Percentiles rank a stretch among this genome's conserved stretches.
Conservation (phyloP, 306 rosid species). For the Chamaecrista fasciculata region DNA sequence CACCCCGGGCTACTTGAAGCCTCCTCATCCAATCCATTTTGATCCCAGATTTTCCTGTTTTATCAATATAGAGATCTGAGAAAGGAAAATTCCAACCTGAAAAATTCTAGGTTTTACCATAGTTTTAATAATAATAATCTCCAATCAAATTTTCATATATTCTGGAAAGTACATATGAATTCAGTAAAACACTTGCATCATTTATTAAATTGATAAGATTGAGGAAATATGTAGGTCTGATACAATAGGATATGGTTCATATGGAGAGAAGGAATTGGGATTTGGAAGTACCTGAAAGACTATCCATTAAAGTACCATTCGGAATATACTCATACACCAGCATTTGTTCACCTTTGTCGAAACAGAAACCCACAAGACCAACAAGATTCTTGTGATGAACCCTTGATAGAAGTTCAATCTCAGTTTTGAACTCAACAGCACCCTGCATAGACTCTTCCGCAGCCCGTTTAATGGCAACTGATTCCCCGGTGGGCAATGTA, state of each 20-base stretch:
- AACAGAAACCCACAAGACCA: slow-evolving; percentile 71
- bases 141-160: background rate
- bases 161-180: background rate
- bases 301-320: slow-evolving; percentile 67
- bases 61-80: slow-evolving; percentile 5
- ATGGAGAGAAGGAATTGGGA: slow-evolving; percentile 27
- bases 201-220: background rate
- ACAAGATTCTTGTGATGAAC: slow-evolving; percentile 87
- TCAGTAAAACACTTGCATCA: background rate
- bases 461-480: slow-evolving; percentile 75
- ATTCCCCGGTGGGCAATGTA: slow-evolving; percentile 52
- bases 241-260: slow-evolving; percentile 11
- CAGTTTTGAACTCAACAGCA: slow-evolving; percentile 68
- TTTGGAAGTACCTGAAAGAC: slow-evolving; percentile 60
- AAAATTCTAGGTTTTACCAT: background rate
- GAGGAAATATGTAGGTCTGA: background rate
- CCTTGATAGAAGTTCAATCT: slow-evolving; percentile 88
- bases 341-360: slow-evolving; percentile 81
- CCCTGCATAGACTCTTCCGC: slow-evolving; percentile 68
- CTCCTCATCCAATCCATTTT: slow-evolving; percentile 74
- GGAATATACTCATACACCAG: slow-evolving; percentile 71
- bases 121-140: background rate
- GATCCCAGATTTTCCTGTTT: slow-evolving; percentile 67
- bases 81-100: background rate
- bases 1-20: slow-evolving; percentile 59